phyloP scores from a whole-genome alignment of 495 filamentous ascomycete genomes.

The Penicillium waksmanii region DNA sequence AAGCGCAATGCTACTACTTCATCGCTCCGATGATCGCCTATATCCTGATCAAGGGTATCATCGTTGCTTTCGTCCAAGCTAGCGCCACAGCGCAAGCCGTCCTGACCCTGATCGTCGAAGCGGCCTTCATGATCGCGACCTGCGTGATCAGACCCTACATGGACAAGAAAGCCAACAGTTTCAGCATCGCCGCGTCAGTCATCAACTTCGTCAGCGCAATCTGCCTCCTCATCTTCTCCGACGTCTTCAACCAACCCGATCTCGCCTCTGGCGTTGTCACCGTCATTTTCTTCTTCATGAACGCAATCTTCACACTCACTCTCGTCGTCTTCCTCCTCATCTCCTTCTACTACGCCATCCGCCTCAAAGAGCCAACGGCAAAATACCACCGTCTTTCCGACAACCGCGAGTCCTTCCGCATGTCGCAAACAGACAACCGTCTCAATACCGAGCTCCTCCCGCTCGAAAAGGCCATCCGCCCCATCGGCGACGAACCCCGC shows the following conservation, averaged over 20 bases:
- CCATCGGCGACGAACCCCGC: slow-evolving; percentile 56
- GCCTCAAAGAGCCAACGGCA: slow-evolving; percentile 91
- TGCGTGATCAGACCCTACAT: slow-evolving; percentile 89
- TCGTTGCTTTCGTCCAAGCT: slow-evolving; percentile 80
- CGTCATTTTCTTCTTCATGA: slow-evolving; percentile 89
- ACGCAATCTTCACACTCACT: slow-evolving; percentile 85
- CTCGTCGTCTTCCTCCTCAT: slow-evolving; percentile 86
- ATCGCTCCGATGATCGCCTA: slow-evolving; percentile 81
- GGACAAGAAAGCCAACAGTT: slow-evolving; percentile 96
- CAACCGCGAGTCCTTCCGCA: slow-evolving; percentile 94
- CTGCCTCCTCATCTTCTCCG: slow-evolving; percentile 79
- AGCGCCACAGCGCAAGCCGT: slow-evolving; percentile 76
- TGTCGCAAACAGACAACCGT: slow-evolving; percentile 71
- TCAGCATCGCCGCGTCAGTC: slow-evolving; percentile 87
- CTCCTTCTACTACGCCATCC: slow-evolving; percentile 77
- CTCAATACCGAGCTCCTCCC: slow-evolving; percentile 92
- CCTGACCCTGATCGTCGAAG: slow-evolving; percentile 82
- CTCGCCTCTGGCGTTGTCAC: slow-evolving; percentile 91
- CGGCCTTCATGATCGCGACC: slow-evolving; percentile 72
- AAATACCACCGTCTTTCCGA: slow-evolving; percentile 94
- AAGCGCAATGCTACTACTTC: slow-evolving; percentile 94
- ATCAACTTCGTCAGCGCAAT: slow-evolving; percentile 90
- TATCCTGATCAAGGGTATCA: slow-evolving; percentile 82
- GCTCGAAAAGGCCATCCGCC: slow-evolving; percentile 84
- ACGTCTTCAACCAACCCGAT: slow-evolving; percentile 78